These are phyloP conservation scores for Marasmius tenuissimus DNA, from an alignment of 1,284 basidiomycete species.

Conservation along the genomic window DNA sequence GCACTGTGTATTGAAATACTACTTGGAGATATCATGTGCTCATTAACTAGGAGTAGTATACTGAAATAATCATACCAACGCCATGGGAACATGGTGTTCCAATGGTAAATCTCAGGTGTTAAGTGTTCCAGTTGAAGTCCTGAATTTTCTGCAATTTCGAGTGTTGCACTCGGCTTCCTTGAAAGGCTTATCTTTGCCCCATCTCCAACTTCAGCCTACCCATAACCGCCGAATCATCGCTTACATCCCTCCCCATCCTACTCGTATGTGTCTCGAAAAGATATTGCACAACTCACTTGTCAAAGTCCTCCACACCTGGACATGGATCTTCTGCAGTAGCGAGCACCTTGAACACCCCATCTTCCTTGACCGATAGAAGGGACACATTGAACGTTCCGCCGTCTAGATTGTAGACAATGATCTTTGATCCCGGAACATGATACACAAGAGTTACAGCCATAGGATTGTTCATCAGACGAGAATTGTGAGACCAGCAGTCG, in stretches of 20 bases:
- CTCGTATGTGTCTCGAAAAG: slow-evolving; percentile 71
- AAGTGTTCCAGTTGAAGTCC: too few relatives aligned
- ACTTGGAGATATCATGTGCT: too few relatives aligned
- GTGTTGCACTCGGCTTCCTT: slow-evolving; percentile 64
- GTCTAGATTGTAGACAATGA: slow-evolving; percentile 97
- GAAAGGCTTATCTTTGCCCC: slow-evolving; percentile 78
- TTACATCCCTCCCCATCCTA: slow-evolving; percentile 69
- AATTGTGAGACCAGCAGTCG: slow-evolving; percentile 88
- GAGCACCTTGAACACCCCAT: slow-evolving; percentile 99
- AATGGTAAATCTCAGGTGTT: too few relatives aligned
- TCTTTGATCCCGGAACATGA: slow-evolving; percentile 86
- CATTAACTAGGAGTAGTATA: too few relatives aligned
- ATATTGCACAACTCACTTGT: slow-evolving; percentile 98
- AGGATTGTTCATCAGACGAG: slow-evolving; percentile 96
- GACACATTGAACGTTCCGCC: slow-evolving; percentile 99
- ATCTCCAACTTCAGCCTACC: slow-evolving; percentile 82
- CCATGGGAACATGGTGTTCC: too few relatives aligned
- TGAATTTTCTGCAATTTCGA: slow-evolving; percentile 81
- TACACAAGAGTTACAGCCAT: slow-evolving; percentile 95
- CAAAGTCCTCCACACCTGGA: slow-evolving; percentile 98
- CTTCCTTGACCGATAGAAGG: slow-evolving; percentile 95
- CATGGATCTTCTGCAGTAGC: slow-evolving; percentile 99
- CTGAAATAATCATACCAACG: too few relatives aligned
- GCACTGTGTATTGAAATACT: too few relatives aligned
- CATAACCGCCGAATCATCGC: slow-evolving; percentile 62